These are phyloP conservation scores for Globisporangium polare DNA, from an alignment of 352 stramenopile genomes.

Conservation along the genomic window DNA sequence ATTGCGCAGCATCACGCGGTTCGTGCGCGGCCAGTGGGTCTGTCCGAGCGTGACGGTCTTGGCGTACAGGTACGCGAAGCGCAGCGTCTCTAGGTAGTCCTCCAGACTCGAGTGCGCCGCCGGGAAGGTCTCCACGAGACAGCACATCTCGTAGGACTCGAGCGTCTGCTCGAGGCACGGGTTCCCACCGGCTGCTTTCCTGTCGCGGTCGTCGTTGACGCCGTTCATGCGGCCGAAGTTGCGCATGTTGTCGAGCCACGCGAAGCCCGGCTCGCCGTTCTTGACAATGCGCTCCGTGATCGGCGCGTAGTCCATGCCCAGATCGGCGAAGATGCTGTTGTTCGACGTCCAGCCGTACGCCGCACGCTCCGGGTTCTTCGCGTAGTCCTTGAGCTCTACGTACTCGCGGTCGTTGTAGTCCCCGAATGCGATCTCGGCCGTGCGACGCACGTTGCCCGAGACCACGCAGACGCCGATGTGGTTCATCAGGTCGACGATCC, in stretches of 20 bases:
- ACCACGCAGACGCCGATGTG: constrained; percentile 88
- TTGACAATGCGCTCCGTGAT: constrained; percentile 80
- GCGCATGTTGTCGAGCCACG: constrained; percentile 95
- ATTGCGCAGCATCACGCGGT: constrained; percentile 91
- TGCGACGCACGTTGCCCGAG: constrained; percentile 90
- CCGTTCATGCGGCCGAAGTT: constrained; percentile 89
- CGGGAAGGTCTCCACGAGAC: constrained; percentile 93
- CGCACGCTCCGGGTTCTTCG: constrained; percentile 83
- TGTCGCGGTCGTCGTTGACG: constrained; percentile 75
- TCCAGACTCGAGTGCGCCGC: constrained; percentile 78
- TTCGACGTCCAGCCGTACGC: constrained; percentile 92
- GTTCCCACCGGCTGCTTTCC: constrained; percentile 83
- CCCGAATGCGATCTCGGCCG: constrained; percentile 93
- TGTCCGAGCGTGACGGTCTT: constrained; percentile 93
- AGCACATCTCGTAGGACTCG: constrained; percentile 94
- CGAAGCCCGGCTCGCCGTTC: constrained; percentile 92
- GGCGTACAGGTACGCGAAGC: constrained; percentile 89
- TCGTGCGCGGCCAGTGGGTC: constrained; percentile 91
- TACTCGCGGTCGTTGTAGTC: constrained; percentile 85
- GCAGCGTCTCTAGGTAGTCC: constrained; percentile 87
- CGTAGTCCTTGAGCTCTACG: constrained; percentile 91
- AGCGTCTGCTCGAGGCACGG: constrained; percentile 91
- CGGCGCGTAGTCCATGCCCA: constrained; percentile 91
- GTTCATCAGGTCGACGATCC: constrained; percentile 94
- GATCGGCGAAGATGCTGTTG: constrained; percentile 91